Percentiles rank a stretch among this genome's conserved stretches.
Evolutionary conservation across 352 stramenopile genomes (phyloP).

Genomic region (Phytopythium ostracodes): DNA sequence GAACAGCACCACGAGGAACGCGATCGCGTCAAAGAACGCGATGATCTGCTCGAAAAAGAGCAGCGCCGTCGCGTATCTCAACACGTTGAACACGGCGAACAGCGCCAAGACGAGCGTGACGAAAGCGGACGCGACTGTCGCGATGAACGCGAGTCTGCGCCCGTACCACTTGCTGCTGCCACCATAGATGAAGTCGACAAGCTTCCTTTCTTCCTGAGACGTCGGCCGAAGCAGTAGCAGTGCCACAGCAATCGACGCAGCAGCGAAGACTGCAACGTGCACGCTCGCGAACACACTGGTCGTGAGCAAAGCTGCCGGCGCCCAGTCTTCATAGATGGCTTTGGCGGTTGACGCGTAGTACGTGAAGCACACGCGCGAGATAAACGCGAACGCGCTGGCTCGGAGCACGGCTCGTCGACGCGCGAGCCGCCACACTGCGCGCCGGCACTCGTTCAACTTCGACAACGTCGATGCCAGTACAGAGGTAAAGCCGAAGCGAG

Average conservation of each 20-base stretch:
- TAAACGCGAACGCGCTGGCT: constrained; percentile 33
- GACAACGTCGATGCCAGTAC: background rate
- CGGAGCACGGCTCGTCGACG: constrained; percentile 40
- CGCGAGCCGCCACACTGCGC: constrained; percentile 26
- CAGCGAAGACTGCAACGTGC: constrained; percentile 38
- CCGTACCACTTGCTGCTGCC: constrained; percentile 12
- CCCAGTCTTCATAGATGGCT: constrained; percentile 60
- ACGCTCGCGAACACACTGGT: constrained; percentile 44
- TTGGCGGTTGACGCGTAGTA: constrained; percentile 59
- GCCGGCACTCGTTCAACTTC: constrained; percentile 8
- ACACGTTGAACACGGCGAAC: constrained; percentile 50
- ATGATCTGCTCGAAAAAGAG: constrained; percentile 51
- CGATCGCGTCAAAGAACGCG: constrained; percentile 43
- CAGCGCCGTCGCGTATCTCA: constrained; percentile 43
- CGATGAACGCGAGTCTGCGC: constrained; percentile 9
- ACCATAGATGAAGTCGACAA: constrained; percentile 19
- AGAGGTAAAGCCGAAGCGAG: background rate
- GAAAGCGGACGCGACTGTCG: constrained; percentile 28
- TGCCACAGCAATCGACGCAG: constrained; percentile 26
- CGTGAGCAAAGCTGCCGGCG: constrained; percentile 26
- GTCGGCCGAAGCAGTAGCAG: constrained; percentile 9
- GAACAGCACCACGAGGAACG: constrained; percentile 49
- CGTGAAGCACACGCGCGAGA: constrained; percentile 44
- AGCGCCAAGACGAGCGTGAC: constrained; percentile 35
- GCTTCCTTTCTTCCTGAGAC: background rate